These are phyloP conservation scores for Amorphotheca resinae DNA, from an alignment of 495 filamentous ascomycete genomes.

Conservation along the genomic window DNA sequence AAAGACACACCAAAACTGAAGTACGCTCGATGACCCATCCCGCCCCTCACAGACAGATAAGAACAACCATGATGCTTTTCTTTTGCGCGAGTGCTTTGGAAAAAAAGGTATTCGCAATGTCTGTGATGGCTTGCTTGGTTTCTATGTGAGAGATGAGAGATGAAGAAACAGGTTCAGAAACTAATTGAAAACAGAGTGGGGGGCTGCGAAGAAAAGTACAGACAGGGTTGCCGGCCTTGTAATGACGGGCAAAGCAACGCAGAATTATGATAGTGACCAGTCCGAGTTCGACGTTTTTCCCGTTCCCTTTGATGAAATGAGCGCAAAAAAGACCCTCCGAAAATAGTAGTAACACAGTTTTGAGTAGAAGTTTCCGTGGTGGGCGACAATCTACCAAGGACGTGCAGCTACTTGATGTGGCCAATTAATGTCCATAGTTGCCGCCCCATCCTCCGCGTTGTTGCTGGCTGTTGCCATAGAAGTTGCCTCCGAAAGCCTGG, in stretches of 20 bases:
- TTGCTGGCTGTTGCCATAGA: constrained; percentile 35
- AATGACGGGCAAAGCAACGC: background rate
- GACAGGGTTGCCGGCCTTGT: constrained; percentile 1
- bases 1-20: background rate
- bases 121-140: background rate
- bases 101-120: background rate
- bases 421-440: constrained; percentile 42
- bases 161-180: background rate
- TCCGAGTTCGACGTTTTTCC: constrained; percentile 5
- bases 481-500: constrained; percentile 44
- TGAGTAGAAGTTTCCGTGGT: constrained; percentile 21
- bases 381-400: constrained; percentile 18
- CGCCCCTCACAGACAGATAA: constrained; percentile 1
- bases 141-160: constrained; percentile 1
- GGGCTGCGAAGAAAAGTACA: constrained; percentile 7
- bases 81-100: background rate
- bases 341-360: constrained; percentile 28
- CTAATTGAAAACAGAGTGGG: constrained; percentile 20
- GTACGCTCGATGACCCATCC: background rate
- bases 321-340: constrained; percentile 14
- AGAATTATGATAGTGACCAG: constrained; percentile 2
- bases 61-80: constrained; percentile 10
- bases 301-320: constrained; percentile 5
- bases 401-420: constrained; percentile 13
- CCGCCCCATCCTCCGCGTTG: constrained; percentile 51